Evolutionary conservation across 345 rosid genomes (phyloP).

Genomic region (Gossypium herbaceum): DNA sequence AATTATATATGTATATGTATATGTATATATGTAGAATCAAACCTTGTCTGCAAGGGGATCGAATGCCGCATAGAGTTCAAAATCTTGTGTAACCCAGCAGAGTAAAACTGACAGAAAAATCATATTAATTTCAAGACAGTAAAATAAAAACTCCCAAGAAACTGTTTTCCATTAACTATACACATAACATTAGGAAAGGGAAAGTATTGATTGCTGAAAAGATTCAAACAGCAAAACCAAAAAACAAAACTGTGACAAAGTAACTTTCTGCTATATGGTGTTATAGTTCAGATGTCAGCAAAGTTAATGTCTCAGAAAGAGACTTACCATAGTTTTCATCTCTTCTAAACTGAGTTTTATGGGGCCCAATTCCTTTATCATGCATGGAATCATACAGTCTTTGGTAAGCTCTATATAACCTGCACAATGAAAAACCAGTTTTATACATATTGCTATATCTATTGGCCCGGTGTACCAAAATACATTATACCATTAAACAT

Average conservation of each 20-base stretch:
- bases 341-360: slow-evolving; percentile 96
- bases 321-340: slow-evolving; percentile 77
- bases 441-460: background rate
- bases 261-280: background rate
- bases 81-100: slow-evolving; percentile 96
- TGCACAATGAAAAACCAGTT: slow-evolving; percentile 35
- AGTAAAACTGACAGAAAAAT: slow-evolving; percentile 59
- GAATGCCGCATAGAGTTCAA: slow-evolving; percentile 94
- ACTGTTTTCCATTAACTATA: background rate
- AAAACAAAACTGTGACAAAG: background rate
- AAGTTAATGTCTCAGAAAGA: background rate
- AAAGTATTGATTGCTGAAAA: background rate
- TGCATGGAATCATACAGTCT: slow-evolving; percentile 89
- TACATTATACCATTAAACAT: background rate
- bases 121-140: background rate
- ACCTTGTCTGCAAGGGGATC: slow-evolving; percentile 99
- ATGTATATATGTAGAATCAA: background rate
- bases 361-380: slow-evolving; percentile 71
- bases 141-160: background rate
- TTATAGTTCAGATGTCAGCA: background rate
- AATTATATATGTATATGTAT: too few relatives aligned
- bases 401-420: slow-evolving; percentile 93
- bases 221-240: slow-evolving; percentile 3
- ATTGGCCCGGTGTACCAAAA: slow-evolving; percentile 5
- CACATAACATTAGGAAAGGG: background rate